Conservation (phyloP, 73 alveolate species). For the Stentor coeruleus region DNA sequence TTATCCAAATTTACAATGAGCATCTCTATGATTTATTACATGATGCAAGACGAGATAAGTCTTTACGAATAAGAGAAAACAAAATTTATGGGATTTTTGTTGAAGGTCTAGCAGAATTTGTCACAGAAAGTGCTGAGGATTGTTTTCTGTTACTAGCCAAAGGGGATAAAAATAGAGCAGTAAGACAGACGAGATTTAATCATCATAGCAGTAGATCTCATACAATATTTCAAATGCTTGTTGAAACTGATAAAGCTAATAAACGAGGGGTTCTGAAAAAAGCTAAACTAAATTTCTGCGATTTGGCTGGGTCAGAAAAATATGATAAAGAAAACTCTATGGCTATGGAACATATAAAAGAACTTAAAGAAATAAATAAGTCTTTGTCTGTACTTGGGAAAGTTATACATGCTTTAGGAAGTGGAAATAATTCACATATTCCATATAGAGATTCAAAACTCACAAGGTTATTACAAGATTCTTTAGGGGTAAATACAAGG, state of each 20-base stretch:
- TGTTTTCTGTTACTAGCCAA: conserved; percentile 64
- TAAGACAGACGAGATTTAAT: conserved; percentile 65
- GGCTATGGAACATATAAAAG: conserved; percentile 64
- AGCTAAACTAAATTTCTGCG: conserved; percentile 77
- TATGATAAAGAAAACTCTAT: conserved; percentile 69
- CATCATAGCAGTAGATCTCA: conserved; percentile 63
- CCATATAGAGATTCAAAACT: conserved; percentile 89
- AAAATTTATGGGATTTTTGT: conserved; percentile 62
- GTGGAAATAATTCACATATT: conserved; percentile 41
- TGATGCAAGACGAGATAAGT: conserved; percentile 21
- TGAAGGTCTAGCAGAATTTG: conserved; percentile 71
- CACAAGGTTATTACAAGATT: conserved; percentile 76
- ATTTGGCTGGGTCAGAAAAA: conserved; percentile 91
- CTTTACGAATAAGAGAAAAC: conserved; percentile 74
- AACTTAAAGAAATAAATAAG: conserved; percentile 69
- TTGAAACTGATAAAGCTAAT: conserved; percentile 56
- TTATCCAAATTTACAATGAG: conserved; percentile 59
- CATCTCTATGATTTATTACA: conserved; percentile 41
- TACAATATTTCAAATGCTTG: conserved; percentile 58
- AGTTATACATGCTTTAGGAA: conserved; percentile 28
- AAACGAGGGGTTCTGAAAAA: conserved; percentile 38
- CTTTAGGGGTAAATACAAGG: conserved; percentile 77
- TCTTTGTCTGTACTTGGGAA: conserved; percentile 88
- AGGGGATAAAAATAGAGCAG: conserved; percentile 68
- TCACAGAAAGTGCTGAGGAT: conserved; percentile 51